Percentiles rank a stretch among this genome's conserved stretches.
Evolutionary conservation across 1,284 basidiomycete species (phyloP).

Genomic region (Sporisorium graminicola): DNA sequence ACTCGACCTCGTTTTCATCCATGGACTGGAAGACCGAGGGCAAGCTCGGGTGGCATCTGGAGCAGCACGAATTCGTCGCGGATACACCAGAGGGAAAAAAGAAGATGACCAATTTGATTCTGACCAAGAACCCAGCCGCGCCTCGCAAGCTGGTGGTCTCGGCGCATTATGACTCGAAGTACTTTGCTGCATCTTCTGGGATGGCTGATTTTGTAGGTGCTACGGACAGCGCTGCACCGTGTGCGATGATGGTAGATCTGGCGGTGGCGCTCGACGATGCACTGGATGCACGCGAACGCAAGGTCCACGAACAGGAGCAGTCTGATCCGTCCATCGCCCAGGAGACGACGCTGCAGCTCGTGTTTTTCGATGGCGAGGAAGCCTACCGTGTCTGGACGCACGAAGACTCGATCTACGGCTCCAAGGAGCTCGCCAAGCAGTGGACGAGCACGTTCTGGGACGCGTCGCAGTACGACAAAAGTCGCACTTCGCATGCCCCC

Average conservation of each 20-base stretch:
- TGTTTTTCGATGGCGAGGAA: constrained; percentile 99
- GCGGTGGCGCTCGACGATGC: constrained; percentile 60
- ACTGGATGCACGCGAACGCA: constrained; percentile 51
- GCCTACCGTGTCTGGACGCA: constrained; percentile 91
- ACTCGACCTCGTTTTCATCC: constrained; percentile 3
- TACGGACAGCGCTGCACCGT: constrained; percentile 95
- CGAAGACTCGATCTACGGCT: constrained; percentile 92
- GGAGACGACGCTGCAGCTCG: constrained; percentile 89
- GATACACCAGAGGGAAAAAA: constrained; percentile 84
- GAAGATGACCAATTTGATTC: constrained; percentile 89
- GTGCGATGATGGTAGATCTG: constrained; percentile 77
- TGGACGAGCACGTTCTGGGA: constrained; percentile 50
- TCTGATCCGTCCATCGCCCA: constrained; percentile 70
- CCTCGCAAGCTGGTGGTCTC: constrained; percentile 87
- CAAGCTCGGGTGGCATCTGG: constrained; percentile 61
- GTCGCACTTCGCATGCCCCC: constrained; percentile 11
- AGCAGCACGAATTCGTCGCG: constrained; percentile 49
- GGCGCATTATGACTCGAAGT: constrained; percentile 97
- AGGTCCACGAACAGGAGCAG: constrained; percentile 22
- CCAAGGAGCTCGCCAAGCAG: constrained; percentile 70
- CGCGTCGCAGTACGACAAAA: constrained; percentile 12
- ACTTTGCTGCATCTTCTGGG: constrained; percentile 78
- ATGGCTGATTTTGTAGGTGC: constrained; percentile 90
- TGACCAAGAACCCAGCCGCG: constrained; percentile 86
- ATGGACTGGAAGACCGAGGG: constrained; percentile 14